Conservation (phyloP, 306 rosid species). For the Corylus avellana region DNA sequence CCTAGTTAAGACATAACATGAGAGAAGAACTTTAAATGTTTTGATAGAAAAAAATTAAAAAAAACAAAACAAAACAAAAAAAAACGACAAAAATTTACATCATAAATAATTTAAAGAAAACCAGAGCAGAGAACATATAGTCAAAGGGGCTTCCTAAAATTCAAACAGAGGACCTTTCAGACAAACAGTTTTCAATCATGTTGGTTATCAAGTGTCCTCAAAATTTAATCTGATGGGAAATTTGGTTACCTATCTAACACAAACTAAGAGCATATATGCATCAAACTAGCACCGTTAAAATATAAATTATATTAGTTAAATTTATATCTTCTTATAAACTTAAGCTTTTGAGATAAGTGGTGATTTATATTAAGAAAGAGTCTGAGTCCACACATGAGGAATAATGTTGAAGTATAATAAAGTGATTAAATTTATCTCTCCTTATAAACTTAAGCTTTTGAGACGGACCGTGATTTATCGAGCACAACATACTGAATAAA, state of each 20-base stretch:
- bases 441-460: too few relatives aligned
- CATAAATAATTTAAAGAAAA: not conserved
- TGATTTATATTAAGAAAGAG: too few relatives aligned
- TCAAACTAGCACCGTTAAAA: not conserved
- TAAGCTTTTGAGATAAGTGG: too few relatives aligned
- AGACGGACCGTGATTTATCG: too few relatives aligned
- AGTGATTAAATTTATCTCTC: too few relatives aligned
- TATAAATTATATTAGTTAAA: too few relatives aligned
- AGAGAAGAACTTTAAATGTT: not conserved
- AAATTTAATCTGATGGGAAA: not conserved
- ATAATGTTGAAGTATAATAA: too few relatives aligned
- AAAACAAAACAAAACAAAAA: not conserved
- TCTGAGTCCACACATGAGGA: too few relatives aligned
- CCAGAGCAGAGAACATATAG: not conserved
- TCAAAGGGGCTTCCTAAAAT: not conserved
- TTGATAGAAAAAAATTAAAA: not conserved
- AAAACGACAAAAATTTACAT: not conserved
- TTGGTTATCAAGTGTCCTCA: not conserved
- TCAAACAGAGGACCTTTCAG: not conserved
- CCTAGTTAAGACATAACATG: not conserved
- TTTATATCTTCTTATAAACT: too few relatives aligned
- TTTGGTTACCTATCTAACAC: not conserved
- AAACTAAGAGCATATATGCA: not conserved
- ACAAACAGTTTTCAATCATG: not conserved
- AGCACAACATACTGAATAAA: not conserved